A percentile compares a stretch with the other conserved stretches of the same genome.
Conservation (phyloP, 2,329 filamentous ascomycete genomes). For the Neoarthrinium moseri region DNA sequence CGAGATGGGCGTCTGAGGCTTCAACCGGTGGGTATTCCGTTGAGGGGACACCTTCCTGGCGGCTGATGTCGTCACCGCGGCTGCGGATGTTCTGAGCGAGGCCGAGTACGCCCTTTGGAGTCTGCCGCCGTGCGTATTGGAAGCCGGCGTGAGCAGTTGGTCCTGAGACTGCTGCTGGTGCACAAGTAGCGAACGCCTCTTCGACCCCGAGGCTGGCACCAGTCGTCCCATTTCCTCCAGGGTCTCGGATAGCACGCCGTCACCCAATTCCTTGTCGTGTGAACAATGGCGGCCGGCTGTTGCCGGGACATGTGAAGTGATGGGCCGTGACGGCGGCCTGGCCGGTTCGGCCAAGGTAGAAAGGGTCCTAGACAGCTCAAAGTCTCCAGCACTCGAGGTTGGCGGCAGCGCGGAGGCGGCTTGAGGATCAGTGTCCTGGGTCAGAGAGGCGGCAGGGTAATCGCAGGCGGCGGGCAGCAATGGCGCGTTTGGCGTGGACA, state of each 20-base stretch:
- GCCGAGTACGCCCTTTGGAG: conserved; percentile 34
- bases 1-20: conserved; percentile 24
- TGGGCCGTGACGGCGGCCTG: conserved; percentile 11
- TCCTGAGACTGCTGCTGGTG: conserved; percentile 40
- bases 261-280: conserved; percentile 16
- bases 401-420: conserved; percentile 10
- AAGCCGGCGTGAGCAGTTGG: conserved; percentile 40
- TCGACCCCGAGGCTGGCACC: conserved; percentile 41
- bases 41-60: conserved; percentile 23
- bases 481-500: conserved; percentile 36
- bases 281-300: conserved; percentile 15
- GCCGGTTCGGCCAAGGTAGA: conserved; percentile 12
- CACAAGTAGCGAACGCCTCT: conserved; percentile 42
- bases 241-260: conserved; percentile 18
- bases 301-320: conserved; percentile 20
- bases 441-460: conserved; percentile 18
- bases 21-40: conserved; percentile 12
- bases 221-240: conserved; percentile 43
- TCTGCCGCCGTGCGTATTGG: conserved; percentile 29
- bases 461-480: conserved; percentile 33
- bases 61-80: conserved; percentile 10
- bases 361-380: not conserved
- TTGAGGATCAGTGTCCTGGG: conserved; percentile 19
- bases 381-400: not conserved
- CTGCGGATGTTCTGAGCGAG: conserved; percentile 23